phyloP scores from a whole-genome alignment of 163 green algal species.

The Chloromonas sp. region DNA sequence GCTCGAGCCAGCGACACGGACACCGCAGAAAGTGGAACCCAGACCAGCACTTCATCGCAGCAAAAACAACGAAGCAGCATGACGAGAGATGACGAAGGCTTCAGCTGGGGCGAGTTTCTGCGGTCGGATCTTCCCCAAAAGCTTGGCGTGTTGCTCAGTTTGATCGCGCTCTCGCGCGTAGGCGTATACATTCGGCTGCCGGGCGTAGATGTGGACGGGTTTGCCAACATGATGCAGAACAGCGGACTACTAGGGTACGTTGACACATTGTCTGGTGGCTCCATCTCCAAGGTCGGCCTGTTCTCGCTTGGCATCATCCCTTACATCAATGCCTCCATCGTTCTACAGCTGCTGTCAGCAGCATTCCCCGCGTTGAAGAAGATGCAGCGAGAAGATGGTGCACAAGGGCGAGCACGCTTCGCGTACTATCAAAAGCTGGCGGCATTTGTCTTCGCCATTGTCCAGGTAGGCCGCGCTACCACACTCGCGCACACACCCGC shows the following conservation, averaged over 20 bases:
- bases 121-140: slow-evolving; percentile 72
- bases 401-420: slow-evolving; percentile 75
- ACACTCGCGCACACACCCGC: background rate
- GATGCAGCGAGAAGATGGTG: slow-evolving; percentile 92
- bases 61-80: too few species aligned
- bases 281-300: slow-evolving; percentile 85
- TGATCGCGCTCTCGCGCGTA: slow-evolving; percentile 81
- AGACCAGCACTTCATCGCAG: too few species aligned
- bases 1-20: too few species aligned
- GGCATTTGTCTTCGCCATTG: slow-evolving; percentile 82
- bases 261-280: slow-evolving; percentile 58
- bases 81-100: background rate
- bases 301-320: slow-evolving; percentile 97
- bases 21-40: too few species aligned
- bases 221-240: slow-evolving; percentile 63
- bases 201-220: slow-evolving; percentile 87
- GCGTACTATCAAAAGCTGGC: slow-evolving; percentile 78
- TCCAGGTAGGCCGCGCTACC: slow-evolving; percentile 40
- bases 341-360: slow-evolving; percentile 86
- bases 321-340: slow-evolving; percentile 98
- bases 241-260: slow-evolving; percentile 79
- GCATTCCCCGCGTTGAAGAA: slow-evolving; percentile 88
- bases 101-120: slow-evolving; percentile 61
- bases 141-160: slow-evolving; percentile 62
- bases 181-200: slow-evolving; percentile 92